Percentiles rank a stretch among this genome's conserved stretches.
These are phyloP conservation scores for Eucalyptus tenuipes DNA, from an alignment of 345 rosid species.

Conservation along the genomic window DNA sequence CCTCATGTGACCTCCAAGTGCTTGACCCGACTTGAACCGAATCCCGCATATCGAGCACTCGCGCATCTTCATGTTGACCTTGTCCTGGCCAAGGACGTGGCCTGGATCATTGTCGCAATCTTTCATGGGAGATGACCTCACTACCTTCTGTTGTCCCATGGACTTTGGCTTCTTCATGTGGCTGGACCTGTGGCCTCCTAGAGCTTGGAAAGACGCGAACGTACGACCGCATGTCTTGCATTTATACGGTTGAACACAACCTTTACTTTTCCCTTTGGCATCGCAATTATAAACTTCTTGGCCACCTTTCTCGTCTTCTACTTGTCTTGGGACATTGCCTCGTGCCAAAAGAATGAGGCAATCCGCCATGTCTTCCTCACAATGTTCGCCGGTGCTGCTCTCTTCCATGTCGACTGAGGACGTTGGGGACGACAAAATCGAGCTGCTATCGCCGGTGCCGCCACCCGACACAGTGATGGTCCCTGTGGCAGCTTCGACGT, in stretches of 20 bases:
- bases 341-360: not conserved
- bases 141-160: not conserved
- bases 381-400: not conserved
- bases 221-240: not conserved
- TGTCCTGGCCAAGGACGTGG: not conserved
- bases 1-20: not conserved
- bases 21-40: not conserved
- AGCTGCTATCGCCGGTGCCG: not conserved
- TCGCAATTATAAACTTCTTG: not conserved
- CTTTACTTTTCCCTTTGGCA: not conserved
- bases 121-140: not conserved
- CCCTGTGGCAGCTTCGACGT: not conserved
- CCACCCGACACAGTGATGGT: not conserved
- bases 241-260: not conserved
- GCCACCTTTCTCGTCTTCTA: not conserved
- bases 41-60: not conserved
- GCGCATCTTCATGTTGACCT: not conserved
- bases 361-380: not conserved
- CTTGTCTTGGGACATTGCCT: not conserved
- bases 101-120: not conserved
- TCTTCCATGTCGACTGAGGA: not conserved
- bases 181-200: not conserved
- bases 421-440: not conserved
- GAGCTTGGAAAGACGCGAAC: not conserved
- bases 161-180: not conserved